Evolutionary conservation across 106 monocot genomes (phyloP).

Genomic region (Cymbidium sinense): DNA sequence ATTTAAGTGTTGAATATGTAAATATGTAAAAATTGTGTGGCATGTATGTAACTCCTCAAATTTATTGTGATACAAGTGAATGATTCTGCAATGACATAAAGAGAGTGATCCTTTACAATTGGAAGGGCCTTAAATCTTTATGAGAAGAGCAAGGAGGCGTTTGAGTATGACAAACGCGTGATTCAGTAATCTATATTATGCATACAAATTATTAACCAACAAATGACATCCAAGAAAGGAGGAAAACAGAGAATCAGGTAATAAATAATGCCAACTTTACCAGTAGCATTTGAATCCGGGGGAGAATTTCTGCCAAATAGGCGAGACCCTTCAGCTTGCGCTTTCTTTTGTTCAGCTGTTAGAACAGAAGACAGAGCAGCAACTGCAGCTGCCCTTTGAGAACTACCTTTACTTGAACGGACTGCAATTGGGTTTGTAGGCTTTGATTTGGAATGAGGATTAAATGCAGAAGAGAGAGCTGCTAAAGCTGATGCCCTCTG

Average conservation of each 20-base stretch:
- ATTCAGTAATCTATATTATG: no score
- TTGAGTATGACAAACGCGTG: no score
- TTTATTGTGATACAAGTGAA: no score
- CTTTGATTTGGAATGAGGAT: slow-evolving; percentile 46
- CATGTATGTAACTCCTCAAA: no score
- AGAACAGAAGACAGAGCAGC: slow-evolving; percentile 78
- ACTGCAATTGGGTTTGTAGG: slow-evolving; percentile 30
- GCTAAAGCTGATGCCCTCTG: slow-evolving; percentile 68
- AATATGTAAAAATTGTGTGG: neutral
- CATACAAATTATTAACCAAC: no score
- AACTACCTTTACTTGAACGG: slow-evolving; percentile 37
- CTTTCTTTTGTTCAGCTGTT: slow-evolving; percentile 59
- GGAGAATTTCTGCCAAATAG: slow-evolving; percentile 45
- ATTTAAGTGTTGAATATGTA: neutral
- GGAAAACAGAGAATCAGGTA: no score
- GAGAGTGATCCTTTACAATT: no score
- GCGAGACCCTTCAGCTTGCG: slow-evolving; percentile 29
- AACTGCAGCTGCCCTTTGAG: slow-evolving; percentile 93
- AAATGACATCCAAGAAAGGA: no score
- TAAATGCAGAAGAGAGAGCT: slow-evolving; percentile 70
- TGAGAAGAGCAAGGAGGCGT: no score
- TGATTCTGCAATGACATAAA: no score
- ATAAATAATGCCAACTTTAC: slow-evolving; percentile 17
- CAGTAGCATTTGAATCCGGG: slow-evolving; percentile 25
- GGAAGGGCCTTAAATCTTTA: no score